phyloP scores from a whole-genome alignment of 139 green algal species.

The Chlamydomonas asymmetrica region DNA sequence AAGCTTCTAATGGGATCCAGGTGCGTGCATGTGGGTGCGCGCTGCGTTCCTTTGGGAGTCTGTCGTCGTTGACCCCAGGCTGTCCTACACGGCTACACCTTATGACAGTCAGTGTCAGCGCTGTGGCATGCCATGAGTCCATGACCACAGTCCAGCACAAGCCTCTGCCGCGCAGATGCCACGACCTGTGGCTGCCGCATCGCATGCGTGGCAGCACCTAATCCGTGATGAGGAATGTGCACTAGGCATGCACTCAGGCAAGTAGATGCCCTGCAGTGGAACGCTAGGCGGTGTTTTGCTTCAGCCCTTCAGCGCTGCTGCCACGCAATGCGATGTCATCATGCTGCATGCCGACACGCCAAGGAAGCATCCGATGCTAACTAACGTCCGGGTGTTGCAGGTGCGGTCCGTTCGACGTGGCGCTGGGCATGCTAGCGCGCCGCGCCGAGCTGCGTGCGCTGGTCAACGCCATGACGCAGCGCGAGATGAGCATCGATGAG shows the following conservation, averaged over 20 bases:
- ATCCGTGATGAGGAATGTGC: no score
- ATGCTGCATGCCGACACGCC: not conserved
- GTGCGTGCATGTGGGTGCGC: slow-evolving; percentile 2
- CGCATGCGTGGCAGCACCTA: no score
- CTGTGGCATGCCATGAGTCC: not conserved
- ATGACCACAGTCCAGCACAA: not conserved
- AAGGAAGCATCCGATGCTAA: no score
- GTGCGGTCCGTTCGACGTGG: slow-evolving; percentile 67
- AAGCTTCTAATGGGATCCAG: slow-evolving; percentile 56
- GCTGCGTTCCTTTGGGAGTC: no score
- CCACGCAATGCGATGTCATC: not conserved
- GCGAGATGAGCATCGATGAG: slow-evolving; percentile 43
- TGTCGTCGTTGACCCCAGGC: not conserved
- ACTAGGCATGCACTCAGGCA: no score
- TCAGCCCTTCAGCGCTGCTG: no score
- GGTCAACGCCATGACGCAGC: slow-evolving; percentile 47
- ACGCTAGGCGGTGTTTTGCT: no score
- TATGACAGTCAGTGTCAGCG: no score
- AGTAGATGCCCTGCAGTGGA: no score
- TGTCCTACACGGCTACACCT: no score
- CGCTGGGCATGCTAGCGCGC: slow-evolving; percentile 46
- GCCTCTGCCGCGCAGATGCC: not conserved
- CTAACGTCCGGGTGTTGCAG: no score
- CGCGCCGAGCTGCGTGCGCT: slow-evolving; percentile 40
- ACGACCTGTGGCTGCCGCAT: not conserved